A percentile compares a stretch with the other conserved stretches of the same genome.
phyloP scores from a whole-genome alignment of 768 basidiomycete genomes.

The Amanita subjunquillea region DNA sequence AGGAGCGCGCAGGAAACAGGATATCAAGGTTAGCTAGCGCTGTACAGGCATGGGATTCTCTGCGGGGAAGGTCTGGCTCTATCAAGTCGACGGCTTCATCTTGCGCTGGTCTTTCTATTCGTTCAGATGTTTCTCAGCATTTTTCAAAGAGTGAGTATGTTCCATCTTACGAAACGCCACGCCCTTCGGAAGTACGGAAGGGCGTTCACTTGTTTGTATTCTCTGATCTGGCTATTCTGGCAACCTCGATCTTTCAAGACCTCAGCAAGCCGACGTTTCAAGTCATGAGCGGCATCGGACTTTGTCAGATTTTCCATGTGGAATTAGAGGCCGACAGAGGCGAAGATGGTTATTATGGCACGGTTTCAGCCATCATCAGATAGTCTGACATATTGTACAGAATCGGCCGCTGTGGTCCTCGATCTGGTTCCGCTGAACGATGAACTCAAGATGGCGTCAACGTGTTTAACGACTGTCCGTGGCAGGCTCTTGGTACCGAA shows the following conservation, averaged over 20 bases:
- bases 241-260: conserved; percentile 20
- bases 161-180: neutral
- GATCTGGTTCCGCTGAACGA: conserved; percentile 5
- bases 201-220: conserved; percentile 36
- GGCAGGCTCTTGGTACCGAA: neutral
- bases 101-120: conserved; percentile 3
- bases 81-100: conserved; percentile 20
- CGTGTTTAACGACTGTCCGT: conserved; percentile 3
- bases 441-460: neutral
- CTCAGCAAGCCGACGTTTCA: conserved; percentile 14
- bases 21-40: conserved; percentile 27
- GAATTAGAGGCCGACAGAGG: neutral
- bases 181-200: neutral
- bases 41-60: conserved; percentile 31
- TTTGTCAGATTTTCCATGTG: conserved; percentile 33
- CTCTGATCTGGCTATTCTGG: conserved; percentile 60
- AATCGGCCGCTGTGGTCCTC: neutral
- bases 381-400: neutral
- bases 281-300: conserved; percentile 25
- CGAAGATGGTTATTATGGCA: conserved; percentile 2
- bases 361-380: too few relatives aligned
- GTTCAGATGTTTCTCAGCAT: neutral
- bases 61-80: conserved; percentile 33
- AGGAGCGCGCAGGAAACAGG: conserved; percentile 9
- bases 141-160: neutral